phyloP scores from a whole-genome alignment of 345 rosid genomes.

The Pelargonium nanum region DNA sequence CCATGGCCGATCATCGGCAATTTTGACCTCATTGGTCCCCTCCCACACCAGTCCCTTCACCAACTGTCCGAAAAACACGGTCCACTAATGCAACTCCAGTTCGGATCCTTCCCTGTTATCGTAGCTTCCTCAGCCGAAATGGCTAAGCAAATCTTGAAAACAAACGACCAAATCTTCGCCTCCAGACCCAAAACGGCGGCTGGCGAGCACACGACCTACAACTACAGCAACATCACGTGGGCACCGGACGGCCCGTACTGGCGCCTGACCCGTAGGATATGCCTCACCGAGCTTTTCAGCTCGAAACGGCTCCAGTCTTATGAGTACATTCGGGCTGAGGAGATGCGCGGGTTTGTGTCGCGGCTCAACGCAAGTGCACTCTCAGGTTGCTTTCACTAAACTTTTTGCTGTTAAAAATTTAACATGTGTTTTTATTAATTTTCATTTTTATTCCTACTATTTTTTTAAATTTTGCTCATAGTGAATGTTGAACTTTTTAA shows the following conservation, averaged over 20 bases:
- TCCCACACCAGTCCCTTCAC: constrained; percentile 46
- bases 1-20: constrained; percentile 57
- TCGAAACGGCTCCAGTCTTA: constrained; percentile 31
- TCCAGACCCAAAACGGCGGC: constrained; percentile 38
- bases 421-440: not conserved
- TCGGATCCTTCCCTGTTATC: constrained; percentile 37
- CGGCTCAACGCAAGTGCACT: too few species aligned
- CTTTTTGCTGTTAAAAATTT: constrained; percentile 11
- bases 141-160: constrained; percentile 36
- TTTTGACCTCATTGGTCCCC: constrained; percentile 40
- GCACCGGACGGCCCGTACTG: constrained; percentile 44
- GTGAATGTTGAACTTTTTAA: too few species aligned
- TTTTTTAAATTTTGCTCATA: too few species aligned
- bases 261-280: constrained; percentile 44
- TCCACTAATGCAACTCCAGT: constrained; percentile 39
- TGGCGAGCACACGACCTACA: constrained; percentile 46
- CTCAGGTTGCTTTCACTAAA: constrained; percentile 6
- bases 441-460: too few species aligned
- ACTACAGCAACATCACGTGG: constrained; percentile 39
- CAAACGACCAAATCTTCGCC: constrained; percentile 28
- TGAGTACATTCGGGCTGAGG: constrained; percentile 41
- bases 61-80: constrained; percentile 37
- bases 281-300: constrained; percentile 36
- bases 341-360: constrained; percentile 9
- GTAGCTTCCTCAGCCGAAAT: constrained; percentile 40